Base-by-base conservation (phyloP, 148 eudicot species). In the Chenopodium suecicum region DNA sequence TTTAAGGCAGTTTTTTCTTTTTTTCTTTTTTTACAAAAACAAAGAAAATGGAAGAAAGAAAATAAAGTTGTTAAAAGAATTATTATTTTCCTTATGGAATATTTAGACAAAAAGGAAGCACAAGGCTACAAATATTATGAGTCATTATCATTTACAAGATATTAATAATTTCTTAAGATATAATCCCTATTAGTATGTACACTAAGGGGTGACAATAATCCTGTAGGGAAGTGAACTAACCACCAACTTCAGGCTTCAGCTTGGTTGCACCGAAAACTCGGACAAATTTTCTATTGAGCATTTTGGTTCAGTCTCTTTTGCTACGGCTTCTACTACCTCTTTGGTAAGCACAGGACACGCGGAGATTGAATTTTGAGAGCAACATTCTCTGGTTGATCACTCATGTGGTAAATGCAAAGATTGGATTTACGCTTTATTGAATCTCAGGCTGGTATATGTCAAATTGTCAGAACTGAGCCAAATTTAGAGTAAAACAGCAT, bases 71-170 rank as follows among this genome's bases (percentile, higher is more conserved):
- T 70, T 13, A 2, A 48, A 84, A 79, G 60, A 68, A 83, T 41
- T 41, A 56, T 79, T 64, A 37, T 75, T 23, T 70, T 76, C 56
- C 79, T 76, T 41, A 50, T 14, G 4, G 32, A 20, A 78, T 32
- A 78, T 47, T 72, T 64, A 37, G 84, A 71, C 73, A 46, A 78
- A 83, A 83, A 65, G 63, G 22, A 65, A 68, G 78, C 81, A 83
- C 16, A 60, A 27, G n/a, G 44, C 2, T 68, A 78, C 81, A 63
- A 62, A 31, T 60, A 63, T 64, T 70, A 78, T 64, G 74, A 50
- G 74, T 41, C 37, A 73, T 72, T 82, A 20, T 78, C 47, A 83
- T 83, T 83, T 83, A 78, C 81, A 78, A 4, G 56, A 73, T 79
- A 6, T 14, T 12, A 14, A 4, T 19, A 63, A 66, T 73, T 73